Evolutionary conservation across 257 asterid genomes (phyloP).

Genomic region (Cruciata laevipes): DNA sequence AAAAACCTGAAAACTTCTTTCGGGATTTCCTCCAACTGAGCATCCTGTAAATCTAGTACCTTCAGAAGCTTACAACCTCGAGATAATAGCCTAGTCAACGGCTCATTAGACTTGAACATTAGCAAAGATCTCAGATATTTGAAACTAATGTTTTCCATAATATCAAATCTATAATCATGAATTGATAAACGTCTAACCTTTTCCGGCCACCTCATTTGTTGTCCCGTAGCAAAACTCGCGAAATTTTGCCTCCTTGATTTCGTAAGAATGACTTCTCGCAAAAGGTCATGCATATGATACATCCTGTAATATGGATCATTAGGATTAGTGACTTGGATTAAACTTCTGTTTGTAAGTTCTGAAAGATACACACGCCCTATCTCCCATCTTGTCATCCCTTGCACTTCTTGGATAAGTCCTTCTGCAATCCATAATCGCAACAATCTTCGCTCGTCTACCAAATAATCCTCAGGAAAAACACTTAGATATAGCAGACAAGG

Average conservation of each 20-base stretch:
- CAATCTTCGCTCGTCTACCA: slow-evolving; percentile 1
- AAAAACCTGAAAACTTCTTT: slow-evolving; percentile 11
- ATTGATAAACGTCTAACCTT: slow-evolving; percentile 10
- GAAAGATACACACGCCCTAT: slow-evolving; percentile 22
- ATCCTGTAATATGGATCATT: slow-evolving; percentile 1
- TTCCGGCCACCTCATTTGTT: neutral
- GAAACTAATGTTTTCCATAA: neutral
- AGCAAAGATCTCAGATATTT: slow-evolving; percentile 19
- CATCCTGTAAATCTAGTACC: slow-evolving; percentile 10
- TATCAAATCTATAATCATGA: neutral
- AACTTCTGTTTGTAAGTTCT: slow-evolving; percentile 22
- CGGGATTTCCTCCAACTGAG: slow-evolving; percentile 13
- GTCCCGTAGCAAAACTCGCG: neutral
- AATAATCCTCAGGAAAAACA: slow-evolving; percentile 17
- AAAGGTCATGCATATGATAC: slow-evolving; percentile 23
- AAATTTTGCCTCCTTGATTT: slow-evolving; percentile 5
- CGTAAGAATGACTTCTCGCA: slow-evolving; percentile 6
- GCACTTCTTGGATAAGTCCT: slow-evolving; percentile 22
- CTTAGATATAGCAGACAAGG: slow-evolving; percentile 3
- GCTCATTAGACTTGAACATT: neutral
- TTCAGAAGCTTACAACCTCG: slow-evolving; percentile 9
- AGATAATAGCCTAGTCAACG: neutral
- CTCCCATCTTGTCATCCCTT: slow-evolving; percentile 18
- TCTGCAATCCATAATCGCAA: slow-evolving; percentile 30
- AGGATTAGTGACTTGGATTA: slow-evolving; percentile 17